phyloP scores from a whole-genome alignment of 495 filamentous ascomycete species.

The Daldinia vernicosa region DNA sequence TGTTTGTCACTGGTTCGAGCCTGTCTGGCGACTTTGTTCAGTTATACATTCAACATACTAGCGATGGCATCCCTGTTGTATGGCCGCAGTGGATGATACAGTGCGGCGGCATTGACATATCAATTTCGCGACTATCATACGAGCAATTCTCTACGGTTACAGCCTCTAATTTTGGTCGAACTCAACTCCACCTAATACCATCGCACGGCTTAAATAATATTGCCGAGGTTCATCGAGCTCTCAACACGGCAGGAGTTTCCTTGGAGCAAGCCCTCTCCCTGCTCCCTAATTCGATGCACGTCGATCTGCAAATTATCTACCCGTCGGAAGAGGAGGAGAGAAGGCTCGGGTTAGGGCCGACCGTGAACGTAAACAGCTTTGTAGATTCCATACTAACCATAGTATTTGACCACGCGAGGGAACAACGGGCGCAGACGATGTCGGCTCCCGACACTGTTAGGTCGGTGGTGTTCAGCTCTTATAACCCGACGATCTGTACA shows the following conservation, averaged over 20 bases:
- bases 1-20: conserved; percentile 93
- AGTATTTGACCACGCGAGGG: conserved; percentile 90
- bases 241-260: conserved; percentile 78
- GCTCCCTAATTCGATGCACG: conserved; percentile 78
- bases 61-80: conserved; percentile 84
- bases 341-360: conserved; percentile 69
- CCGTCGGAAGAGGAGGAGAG: conserved; percentile 78
- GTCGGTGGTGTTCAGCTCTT: conserved; percentile 90
- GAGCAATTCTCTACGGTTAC: conserved; percentile 77
- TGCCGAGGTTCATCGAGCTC: conserved; percentile 69
- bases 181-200: conserved; percentile 57
- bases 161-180: conserved; percentile 55
- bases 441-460: conserved; percentile 73
- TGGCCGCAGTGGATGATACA: conserved; percentile 83
- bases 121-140: conserved; percentile 77
- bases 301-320: conserved; percentile 88
- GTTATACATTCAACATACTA: conserved; percentile 89
- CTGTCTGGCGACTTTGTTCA: conserved; percentile 92
- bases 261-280: conserved; percentile 76
- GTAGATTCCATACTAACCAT: conserved; percentile 83
- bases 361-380: conserved; percentile 84
- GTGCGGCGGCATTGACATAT: conserved; percentile 81
- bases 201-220: conserved; percentile 63
- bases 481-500: conserved; percentile 87
- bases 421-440: conserved; percentile 65